Percentiles rank a stretch among this genome's conserved stretches.
Conservation (phyloP, 1,284 basidiomycete species). For the Microstroma glucosiphilum region DNA sequence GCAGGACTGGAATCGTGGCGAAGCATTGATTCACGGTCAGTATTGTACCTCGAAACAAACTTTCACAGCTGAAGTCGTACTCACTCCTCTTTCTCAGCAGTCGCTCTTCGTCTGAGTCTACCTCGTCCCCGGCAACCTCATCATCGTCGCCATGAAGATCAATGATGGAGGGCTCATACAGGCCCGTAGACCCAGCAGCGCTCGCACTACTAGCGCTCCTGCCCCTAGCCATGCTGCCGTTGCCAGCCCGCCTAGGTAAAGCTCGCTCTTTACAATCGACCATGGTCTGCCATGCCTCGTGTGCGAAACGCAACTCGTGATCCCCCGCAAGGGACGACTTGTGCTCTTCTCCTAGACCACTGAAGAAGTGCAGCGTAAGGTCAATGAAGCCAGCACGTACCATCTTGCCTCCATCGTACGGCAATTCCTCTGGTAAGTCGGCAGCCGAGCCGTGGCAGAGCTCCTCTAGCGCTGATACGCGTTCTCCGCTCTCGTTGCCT, state of each 20-base stretch:
- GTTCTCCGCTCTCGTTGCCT: neutral
- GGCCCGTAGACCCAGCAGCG: neutral
- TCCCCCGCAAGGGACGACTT: conserved; percentile 30
- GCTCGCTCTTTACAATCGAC: conserved; percentile 30
- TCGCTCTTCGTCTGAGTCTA: neutral
- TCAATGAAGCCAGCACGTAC: conserved; percentile 28
- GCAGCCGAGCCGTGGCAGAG: neutral
- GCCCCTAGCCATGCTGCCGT: conserved; percentile 8
- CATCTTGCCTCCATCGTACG: neutral
- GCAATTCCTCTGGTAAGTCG: neutral
- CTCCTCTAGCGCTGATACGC: neutral
- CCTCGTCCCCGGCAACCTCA: neutral
- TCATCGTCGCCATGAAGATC: neutral
- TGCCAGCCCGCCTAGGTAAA: conserved; percentile 18
- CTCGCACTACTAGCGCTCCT: neutral
- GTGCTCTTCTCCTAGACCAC: conserved; percentile 35
- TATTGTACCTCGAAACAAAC: too few species aligned
- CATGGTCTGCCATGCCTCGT: conserved; percentile 31
- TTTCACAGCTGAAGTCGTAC: neutral
- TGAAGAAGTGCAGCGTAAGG: conserved; percentile 31
- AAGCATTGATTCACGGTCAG: too few species aligned
- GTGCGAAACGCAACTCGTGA: conserved; percentile 34
- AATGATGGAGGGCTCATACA: conserved; percentile 4
- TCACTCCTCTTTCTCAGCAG: neutral
- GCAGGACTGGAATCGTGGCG: conserved; percentile 12